A percentile compares a stretch with the other conserved stretches of the same genome.
Evolutionary conservation across 768 basidiomycete genomes (phyloP).

Genomic region (Suillus plorans): DNA sequence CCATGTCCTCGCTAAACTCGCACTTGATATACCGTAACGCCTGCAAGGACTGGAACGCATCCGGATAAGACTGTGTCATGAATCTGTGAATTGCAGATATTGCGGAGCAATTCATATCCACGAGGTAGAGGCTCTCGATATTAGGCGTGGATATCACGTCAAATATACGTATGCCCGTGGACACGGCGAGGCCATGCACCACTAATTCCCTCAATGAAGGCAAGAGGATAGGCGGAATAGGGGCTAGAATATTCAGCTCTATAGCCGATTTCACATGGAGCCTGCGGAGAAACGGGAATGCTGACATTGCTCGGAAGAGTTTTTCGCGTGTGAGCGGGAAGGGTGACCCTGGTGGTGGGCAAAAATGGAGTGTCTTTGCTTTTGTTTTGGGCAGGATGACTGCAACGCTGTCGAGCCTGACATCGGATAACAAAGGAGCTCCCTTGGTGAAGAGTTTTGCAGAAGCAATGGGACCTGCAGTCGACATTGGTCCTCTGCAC

Average conservation of each 20-base stretch:
- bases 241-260: slow-evolving; percentile 23
- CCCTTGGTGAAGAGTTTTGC: slow-evolving; percentile 29
- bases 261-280: slow-evolving; percentile 33
- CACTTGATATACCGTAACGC: slow-evolving; percentile 29
- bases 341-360: slow-evolving; percentile 32
- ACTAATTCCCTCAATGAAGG: slow-evolving; percentile 29
- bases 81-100: slow-evolving; percentile 28
- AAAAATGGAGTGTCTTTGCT: slow-evolving; percentile 30
- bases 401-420: slow-evolving; percentile 33
- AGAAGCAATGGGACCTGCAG: slow-evolving; percentile 26
- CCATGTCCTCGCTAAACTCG: slow-evolving; percentile 32
- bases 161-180: slow-evolving; percentile 30
- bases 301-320: slow-evolving; percentile 19
- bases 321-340: slow-evolving; percentile 27
- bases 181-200: slow-evolving; percentile 30
- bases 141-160: slow-evolving; percentile 33
- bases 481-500: slow-evolving; percentile 29
- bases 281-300: slow-evolving; percentile 20
- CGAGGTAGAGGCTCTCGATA: slow-evolving; percentile 30
- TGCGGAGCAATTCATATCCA: slow-evolving; percentile 28
- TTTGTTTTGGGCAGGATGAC: slow-evolving; percentile 22
- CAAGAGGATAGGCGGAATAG: slow-evolving; percentile 21
- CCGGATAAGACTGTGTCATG: slow-evolving; percentile 26
- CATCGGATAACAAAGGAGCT: slow-evolving; percentile 29
- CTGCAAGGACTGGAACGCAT: slow-evolving; percentile 28